A percentile compares a stretch with the other conserved stretches of the same genome.
These are phyloP conservation scores for Triadica sebifera DNA, from an alignment of 345 rosid genomes.

Conservation along the genomic window DNA sequence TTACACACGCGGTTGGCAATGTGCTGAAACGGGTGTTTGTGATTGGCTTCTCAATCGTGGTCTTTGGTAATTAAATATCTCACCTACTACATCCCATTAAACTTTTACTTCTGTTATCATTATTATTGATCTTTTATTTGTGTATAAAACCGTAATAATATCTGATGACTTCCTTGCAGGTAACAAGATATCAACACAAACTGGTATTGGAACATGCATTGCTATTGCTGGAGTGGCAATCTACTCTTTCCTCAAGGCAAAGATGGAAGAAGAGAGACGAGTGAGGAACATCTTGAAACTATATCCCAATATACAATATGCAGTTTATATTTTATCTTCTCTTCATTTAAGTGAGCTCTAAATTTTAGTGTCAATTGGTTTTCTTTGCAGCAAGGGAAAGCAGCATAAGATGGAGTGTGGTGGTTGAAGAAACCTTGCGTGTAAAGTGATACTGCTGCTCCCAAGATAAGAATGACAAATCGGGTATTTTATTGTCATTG, in stretches of 20 bases:
- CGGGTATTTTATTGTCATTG: conserved; percentile 12
- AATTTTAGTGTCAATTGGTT: background rate
- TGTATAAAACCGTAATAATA: background rate
- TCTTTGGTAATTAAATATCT: conserved; percentile 50
- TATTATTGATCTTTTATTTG: too few species aligned
- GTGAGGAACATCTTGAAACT: conserved; percentile 36
- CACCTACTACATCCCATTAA: background rate
- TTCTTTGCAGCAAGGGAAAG: conserved; percentile 50
- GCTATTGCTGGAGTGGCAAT: conserved; percentile 91
- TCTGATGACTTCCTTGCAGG: conserved; percentile 43
- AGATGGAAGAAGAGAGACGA: conserved; percentile 87
- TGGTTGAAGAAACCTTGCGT: conserved; percentile 16
- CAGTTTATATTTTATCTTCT: background rate
- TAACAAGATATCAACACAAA: conserved; percentile 88
- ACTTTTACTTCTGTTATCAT: background rate
- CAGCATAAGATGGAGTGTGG: conserved; percentile 38
- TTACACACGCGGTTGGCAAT: conserved; percentile 97
- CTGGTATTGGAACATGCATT: conserved; percentile 78
- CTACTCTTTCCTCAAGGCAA: conserved; percentile 86
- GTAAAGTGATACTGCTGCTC: conserved; percentile 27
- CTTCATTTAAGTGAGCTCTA: too few species aligned
- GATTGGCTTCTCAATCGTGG: conserved; percentile 83
- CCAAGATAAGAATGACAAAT: conserved; percentile 24
- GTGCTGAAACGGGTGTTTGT: conserved; percentile 98
- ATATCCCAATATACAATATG: background rate